phyloP scores from a whole-genome alignment of 345 rosid genomes.

The Rhizophora apiculata region DNA sequence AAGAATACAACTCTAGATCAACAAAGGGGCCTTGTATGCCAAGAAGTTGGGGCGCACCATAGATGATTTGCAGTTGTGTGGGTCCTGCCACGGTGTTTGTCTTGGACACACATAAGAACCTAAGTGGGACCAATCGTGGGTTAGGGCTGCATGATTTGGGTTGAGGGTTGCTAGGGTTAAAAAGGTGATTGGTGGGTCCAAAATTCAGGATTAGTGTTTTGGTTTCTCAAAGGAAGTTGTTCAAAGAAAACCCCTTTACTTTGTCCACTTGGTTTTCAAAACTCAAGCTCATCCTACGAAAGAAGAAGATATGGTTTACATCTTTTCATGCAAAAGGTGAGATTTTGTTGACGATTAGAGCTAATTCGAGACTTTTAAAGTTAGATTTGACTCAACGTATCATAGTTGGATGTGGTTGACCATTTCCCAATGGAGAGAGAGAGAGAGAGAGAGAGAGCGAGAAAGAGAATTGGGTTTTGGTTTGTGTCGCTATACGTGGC shows the following conservation, averaged over 20 bases:
- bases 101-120: conserved; percentile 32
- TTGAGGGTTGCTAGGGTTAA: conserved; percentile 5
- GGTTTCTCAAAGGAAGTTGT: not conserved
- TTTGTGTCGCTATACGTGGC: conserved; percentile 7
- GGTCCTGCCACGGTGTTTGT: conserved; percentile 51
- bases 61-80: conserved; percentile 44
- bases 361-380: conserved; percentile 35
- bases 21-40: conserved; percentile 39
- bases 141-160: conserved; percentile 30
- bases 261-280: not conserved
- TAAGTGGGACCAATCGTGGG: conserved; percentile 37
- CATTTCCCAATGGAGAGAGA: conserved; percentile 12
- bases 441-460: not conserved
- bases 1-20: conserved; percentile 16
- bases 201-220: conserved; percentile 14
- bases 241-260: not conserved
- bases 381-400: conserved; percentile 29
- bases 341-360: conserved; percentile 24
- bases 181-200: conserved; percentile 25
- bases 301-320: conserved; percentile 24
- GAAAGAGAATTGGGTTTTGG: conserved; percentile 1
- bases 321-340: conserved; percentile 38
- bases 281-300: conserved; percentile 1
- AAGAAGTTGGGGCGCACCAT: conserved; percentile 47
- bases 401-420: conserved; percentile 39